Evolutionary conservation across 768 basidiomycete species (phyloP), one percentile per base, ranked within the genome.

Genomic region (Mycena chlorophos): DNA sequence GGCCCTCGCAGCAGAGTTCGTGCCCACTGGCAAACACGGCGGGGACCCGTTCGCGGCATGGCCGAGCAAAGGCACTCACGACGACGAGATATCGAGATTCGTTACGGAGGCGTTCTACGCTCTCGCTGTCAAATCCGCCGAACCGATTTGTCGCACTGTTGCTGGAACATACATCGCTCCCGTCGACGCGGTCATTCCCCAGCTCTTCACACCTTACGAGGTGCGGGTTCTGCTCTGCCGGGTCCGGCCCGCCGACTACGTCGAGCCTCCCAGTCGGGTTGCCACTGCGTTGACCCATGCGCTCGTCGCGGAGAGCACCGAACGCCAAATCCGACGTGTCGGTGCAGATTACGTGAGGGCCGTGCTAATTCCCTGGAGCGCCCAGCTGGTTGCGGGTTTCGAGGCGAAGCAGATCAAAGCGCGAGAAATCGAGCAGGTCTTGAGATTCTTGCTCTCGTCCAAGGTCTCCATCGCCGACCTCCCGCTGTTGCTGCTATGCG

Each of bases 71-170:
- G 16, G 47, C 31, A 42, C 22, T 17, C 22, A 48, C 17, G 51
- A 48, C 20, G 58, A 57, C 31, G 27, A 52, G 30, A 65, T 62
- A 37, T 65, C 63, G 3, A 50, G 49, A 43, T 34, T 28, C 14
- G 38, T 65, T 27, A 40, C 56, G 17, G 38, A 50, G 6, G 56
- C 61, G 16, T 65, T 65, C 14, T 65, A 65, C 34, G 29, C 31
- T 20, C 31, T 34, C n/a, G 48, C 55, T 13, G 28, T 49, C n/a
- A 29, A 46, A 47, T 39, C 56, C 4, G 17, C 50, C 13, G 37
- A 38, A 5, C 37, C 56, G 14, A 54, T 65, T 22, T 60, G 58
- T 51, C 49, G 27, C 17, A 51, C 58, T 3, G 54, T 57, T 3
- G 51, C 56, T 23, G 19, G 23, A 31, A n/a, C 45, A 13, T 23